Evolutionary conservation across 2,329 filamentous ascomycete genomes (phyloP), one percentile per base, ranked within the genome.

Genomic region (Talaromyces sp.): DNA sequence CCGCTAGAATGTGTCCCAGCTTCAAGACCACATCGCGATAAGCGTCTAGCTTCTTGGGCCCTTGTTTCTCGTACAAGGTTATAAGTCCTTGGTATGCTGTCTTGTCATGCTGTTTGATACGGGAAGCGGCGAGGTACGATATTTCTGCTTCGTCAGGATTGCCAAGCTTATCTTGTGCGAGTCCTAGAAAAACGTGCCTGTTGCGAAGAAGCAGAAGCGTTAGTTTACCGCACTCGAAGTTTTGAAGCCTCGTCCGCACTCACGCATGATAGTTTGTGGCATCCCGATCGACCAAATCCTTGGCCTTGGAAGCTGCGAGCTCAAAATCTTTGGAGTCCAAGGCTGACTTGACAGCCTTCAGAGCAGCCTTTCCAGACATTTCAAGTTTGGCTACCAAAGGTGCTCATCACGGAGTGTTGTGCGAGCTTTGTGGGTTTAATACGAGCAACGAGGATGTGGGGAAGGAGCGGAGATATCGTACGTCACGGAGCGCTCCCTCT

Each of bases 31-130:
- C 89, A 46, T 84, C 77, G 50, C 88, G 87, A 68, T 96, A 96
- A 51, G 87, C 81, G 56, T 84, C 80, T 13, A 97, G 76, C 66
- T 87, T 89, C 56, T 82, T 80, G 31, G 78, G 73, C 15, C 84
- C 86, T 68, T 91, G 88, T 65, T 85, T 88, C 74, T 96, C 90
- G 70, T 91, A 97, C 31, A 97, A 75, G 67, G 87, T 89, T 71
- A 94, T 83, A 46, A 99, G 78, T 1, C 94, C 94, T 70, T 96
- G 89, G 91, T 90, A 97, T 63, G 89, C 89, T 66, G 93, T 89
- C n/a, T 84, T 78, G 64, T 97, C 91, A 17, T 84, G 79, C 0
- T 86, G 84, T 63, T 90, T 92, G 61, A 90, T 77, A 19, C 80
- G 78, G 5, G 88, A 84, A 1, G 93, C 94, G 33, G 82, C 79